phyloP scores from a whole-genome alignment of 1,284 basidiomycete genomes.

The Hemileia vastatrix region DNA sequence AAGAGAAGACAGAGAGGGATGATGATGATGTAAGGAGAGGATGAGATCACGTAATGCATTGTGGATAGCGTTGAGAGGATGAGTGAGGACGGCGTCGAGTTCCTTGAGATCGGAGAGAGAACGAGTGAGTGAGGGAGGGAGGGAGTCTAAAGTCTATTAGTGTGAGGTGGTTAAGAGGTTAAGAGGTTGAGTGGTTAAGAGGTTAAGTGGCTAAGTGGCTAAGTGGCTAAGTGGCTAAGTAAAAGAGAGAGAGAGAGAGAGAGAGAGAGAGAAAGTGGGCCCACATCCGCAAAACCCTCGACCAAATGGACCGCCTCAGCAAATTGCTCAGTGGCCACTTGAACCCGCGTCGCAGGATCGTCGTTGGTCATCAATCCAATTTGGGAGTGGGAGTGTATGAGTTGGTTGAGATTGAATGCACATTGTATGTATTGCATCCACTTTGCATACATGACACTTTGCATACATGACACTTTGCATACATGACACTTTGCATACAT shows the following conservation, averaged over 20 bases:
- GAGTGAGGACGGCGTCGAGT: constrained; percentile 90
- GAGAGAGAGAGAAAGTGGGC: background rate
- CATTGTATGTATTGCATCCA: too few relatives aligned
- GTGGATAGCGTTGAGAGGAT: constrained; percentile 29
- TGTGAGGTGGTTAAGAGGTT: constrained; percentile 13
- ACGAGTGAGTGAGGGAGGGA: constrained; percentile 87
- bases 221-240: too few relatives aligned
- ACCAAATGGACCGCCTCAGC: constrained; percentile 19
- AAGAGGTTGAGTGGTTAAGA: constrained; percentile 28
- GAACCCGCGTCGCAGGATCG: too few relatives aligned
- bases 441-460: too few relatives aligned
- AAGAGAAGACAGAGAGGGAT: constrained; percentile 30
- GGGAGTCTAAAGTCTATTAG: constrained; percentile 75
- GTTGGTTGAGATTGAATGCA: too few relatives aligned
- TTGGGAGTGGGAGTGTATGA: too few relatives aligned
- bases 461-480: too few relatives aligned
- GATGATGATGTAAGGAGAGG: constrained; percentile 60
- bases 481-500: too few relatives aligned
- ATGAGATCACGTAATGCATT: background rate
- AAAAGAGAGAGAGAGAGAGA: too few relatives aligned
- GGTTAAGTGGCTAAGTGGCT: constrained; percentile 33
- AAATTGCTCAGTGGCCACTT: constrained; percentile 1
- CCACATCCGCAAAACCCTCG: constrained; percentile 4
- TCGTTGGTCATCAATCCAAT: too few relatives aligned
- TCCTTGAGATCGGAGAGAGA: constrained; percentile 92